Evolutionary conservation across 352 stramenopile genomes (phyloP).

Genomic region (Phytophthora lateralis): DNA sequence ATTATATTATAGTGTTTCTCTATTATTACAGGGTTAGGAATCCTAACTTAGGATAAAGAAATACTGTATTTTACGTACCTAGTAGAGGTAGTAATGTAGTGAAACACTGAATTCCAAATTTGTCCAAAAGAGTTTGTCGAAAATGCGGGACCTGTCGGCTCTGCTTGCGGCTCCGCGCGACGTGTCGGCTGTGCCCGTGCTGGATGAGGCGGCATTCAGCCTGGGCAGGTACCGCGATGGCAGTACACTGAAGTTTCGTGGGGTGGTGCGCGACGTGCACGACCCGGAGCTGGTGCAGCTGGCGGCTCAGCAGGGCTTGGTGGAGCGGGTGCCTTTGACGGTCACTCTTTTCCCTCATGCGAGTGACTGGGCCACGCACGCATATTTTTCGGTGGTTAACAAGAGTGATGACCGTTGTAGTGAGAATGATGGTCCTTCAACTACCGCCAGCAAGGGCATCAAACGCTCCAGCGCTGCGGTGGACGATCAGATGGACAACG

Average conservation of each 20-base stretch:
- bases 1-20: no score
- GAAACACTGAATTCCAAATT: no score
- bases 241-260: slow-evolving; percentile 63
- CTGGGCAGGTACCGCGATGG: slow-evolving; percentile 60
- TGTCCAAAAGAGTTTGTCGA: no score
- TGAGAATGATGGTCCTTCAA: slow-evolving; percentile 14
- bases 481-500: slow-evolving; percentile 5
- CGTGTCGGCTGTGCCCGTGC: slow-evolving; percentile 35
- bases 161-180: slow-evolving; percentile 13
- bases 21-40: no score
- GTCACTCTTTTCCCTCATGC: slow-evolving; percentile 65
- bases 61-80: no score
- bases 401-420: slow-evolving; percentile 13
- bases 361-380: slow-evolving; percentile 54
- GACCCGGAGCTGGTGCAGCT: slow-evolving; percentile 75
- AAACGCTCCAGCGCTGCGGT: slow-evolving; percentile 55
- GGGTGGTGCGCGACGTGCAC: slow-evolving; percentile 73
- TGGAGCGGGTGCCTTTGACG: slow-evolving; percentile 68
- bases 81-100: not conserved
- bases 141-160: slow-evolving; percentile 24
- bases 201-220: slow-evolving; percentile 53
- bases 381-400: slow-evolving; percentile 28
- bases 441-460: slow-evolving; percentile 25
- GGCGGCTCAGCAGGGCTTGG: slow-evolving; percentile 30
- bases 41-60: no score